A percentile compares a stretch with the other conserved stretches of the same genome.
phyloP scores from a whole-genome alignment of 1,284 basidiomycete genomes.

The Lentinula novae-zelandiae region DNA sequence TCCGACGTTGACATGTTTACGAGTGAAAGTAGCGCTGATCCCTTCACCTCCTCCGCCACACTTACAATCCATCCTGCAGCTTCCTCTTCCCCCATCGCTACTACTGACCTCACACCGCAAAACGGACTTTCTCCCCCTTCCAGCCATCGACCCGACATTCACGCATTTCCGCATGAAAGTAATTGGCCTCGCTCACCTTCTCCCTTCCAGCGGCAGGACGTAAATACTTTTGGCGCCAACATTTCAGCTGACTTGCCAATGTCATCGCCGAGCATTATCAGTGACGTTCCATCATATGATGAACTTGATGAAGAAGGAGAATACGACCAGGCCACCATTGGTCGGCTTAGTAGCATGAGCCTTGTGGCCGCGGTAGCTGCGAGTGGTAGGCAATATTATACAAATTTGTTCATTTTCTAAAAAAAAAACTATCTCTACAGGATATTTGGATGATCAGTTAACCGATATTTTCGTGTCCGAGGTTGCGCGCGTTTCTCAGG shows the following conservation, averaged over 20 bases:
- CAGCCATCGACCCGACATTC: neutral
- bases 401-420: slow-evolving; percentile 6
- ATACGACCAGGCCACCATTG: slow-evolving; percentile 76
- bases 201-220: neutral
- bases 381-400: slow-evolving; percentile 47
- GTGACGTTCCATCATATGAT: neutral
- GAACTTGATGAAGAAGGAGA: slow-evolving; percentile 32
- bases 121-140: neutral
- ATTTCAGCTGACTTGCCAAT: neutral
- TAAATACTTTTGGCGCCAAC: neutral
- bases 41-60: neutral
- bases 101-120: neutral
- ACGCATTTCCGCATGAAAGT: neutral
- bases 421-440: slow-evolving; percentile 30
- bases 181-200: neutral
- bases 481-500: slow-evolving; percentile 74
- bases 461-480: slow-evolving; percentile 76
- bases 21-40: no score
- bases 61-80: neutral
- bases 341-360: slow-evolving; percentile 90
- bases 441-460: slow-evolving; percentile 58
- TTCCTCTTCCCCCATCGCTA: neutral
- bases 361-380: slow-evolving; percentile 84
- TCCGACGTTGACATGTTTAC: no score
- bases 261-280: neutral